A percentile compares a stretch with the other conserved stretches of the same genome.
Conservation (phyloP, 2,329 filamentous ascomycete genomes). For the Penicillium corylophilum region DNA sequence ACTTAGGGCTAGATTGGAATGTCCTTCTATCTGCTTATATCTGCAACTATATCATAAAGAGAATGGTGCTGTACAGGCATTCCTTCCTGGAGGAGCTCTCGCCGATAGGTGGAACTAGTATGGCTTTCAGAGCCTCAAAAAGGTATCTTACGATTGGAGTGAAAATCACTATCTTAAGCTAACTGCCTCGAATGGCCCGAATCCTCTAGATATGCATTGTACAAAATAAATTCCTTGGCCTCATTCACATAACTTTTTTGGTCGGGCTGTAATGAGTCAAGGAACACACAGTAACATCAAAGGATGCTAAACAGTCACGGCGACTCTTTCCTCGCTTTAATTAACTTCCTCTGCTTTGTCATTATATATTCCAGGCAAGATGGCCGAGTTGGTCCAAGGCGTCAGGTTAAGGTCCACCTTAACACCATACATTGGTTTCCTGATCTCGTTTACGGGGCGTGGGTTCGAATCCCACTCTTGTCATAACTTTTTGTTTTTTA, state of each 20-base stretch:
- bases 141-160: too few species aligned
- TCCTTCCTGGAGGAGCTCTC: conserved; percentile 31
- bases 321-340: too few species aligned
- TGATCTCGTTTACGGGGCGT: conserved; percentile 19
- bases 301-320: too few species aligned
- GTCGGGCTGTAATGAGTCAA: too few species aligned
- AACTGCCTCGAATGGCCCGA: too few species aligned
- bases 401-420: conserved; percentile 33
- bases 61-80: conserved; percentile 27
- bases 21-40: conserved; percentile 44
- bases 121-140: background rate
- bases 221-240: too few species aligned
- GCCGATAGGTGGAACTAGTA: conserved; percentile 12
- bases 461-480: conserved; percentile 23
- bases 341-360: too few species aligned
- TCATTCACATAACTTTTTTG: too few species aligned
- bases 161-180: too few species aligned
- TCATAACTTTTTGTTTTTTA: conserved; percentile 11
- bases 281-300: too few species aligned
- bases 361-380: conserved; percentile 19
- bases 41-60: conserved; percentile 32
- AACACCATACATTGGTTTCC: conserved; percentile 9
- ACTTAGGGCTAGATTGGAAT: conserved; percentile 44
- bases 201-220: too few species aligned
- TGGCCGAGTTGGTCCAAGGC: conserved; percentile 35